Conservation (phyloP, 106 monocot genomes). For the Platanthera zijinensis region DNA sequence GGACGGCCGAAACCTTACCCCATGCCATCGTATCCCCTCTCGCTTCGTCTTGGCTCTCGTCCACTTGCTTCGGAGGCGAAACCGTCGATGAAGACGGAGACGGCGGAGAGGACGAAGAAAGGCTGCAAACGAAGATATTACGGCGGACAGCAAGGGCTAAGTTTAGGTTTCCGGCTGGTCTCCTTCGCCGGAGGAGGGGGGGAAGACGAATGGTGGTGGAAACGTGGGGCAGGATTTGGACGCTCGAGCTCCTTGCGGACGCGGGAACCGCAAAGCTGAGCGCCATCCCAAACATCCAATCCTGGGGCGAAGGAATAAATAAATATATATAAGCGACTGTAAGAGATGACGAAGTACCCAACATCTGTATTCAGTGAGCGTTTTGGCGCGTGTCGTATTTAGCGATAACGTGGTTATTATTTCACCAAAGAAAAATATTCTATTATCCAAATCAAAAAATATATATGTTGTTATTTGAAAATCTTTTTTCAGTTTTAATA, state of each 20-base stretch:
- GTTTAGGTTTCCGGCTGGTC: slow-evolving; percentile 10
- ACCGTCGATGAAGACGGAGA: slow-evolving; percentile 7
- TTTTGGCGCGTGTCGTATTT: too few species aligned
- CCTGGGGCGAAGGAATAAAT: background rate
- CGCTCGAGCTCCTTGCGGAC: background rate
- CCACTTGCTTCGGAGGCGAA: slow-evolving; percentile 3
- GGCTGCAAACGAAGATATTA: slow-evolving; percentile 4
- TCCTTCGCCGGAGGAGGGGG: background rate
- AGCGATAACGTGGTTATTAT: too few species aligned
- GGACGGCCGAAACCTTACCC: slow-evolving; percentile 91
- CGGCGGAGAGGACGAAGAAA: slow-evolving; percentile 16
- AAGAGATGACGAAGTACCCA: too few species aligned
- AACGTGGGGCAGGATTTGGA: background rate
- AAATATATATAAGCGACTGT: too few species aligned
- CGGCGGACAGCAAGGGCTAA: slow-evolving; percentile 1
- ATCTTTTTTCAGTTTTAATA: too few species aligned
- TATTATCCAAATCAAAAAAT: too few species aligned
- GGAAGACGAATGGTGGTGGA: background rate
- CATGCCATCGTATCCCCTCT: slow-evolving; percentile 10
- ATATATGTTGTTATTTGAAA: too few species aligned
- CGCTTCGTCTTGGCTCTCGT: background rate
- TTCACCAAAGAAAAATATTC: too few species aligned
- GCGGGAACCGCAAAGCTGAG: background rate
- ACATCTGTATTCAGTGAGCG: too few species aligned
- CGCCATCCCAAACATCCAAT: background rate